These are phyloP conservation scores for Colletotrichum cuscutae DNA, from an alignment of 2,329 filamentous ascomycete genomes.

Conservation along the genomic window DNA sequence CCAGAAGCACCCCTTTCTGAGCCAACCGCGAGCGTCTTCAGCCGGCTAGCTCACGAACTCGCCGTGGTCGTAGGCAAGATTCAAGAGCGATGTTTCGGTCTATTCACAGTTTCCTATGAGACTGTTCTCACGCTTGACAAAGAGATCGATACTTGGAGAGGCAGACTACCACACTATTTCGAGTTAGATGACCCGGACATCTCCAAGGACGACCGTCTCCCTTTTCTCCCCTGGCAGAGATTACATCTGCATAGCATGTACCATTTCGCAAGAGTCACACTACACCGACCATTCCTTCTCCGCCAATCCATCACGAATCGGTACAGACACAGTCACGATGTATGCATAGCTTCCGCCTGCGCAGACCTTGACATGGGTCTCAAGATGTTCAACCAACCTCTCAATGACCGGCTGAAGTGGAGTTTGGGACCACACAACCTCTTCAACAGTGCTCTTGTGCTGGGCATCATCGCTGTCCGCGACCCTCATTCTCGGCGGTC, in stretches of 20 bases:
- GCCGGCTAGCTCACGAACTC: slow-evolving; percentile 44
- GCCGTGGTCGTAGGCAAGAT: slow-evolving; percentile 50
- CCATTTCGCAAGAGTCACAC: slow-evolving; percentile 51
- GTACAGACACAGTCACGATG: slow-evolving; percentile 50
- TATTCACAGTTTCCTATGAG: slow-evolving; percentile 49
- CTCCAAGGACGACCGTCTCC: slow-evolving; percentile 41
- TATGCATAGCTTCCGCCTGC: slow-evolving; percentile 52
- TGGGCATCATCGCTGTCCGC: slow-evolving; percentile 44
- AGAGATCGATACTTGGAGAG: slow-evolving; percentile 46
- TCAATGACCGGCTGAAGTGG: slow-evolving; percentile 47
- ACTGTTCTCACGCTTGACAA: slow-evolving; percentile 48
- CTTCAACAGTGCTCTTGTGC: slow-evolving; percentile 53
- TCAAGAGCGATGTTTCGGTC: slow-evolving; percentile 50
- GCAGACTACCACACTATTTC: slow-evolving; percentile 47
- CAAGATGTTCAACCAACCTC: slow-evolving; percentile 42
- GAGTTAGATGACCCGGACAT: slow-evolving; percentile 44
- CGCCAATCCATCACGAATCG: slow-evolving; percentile 51
- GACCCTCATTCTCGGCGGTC: slow-evolving; percentile 44
- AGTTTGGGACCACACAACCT: slow-evolving; percentile 49
- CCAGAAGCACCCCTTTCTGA: slow-evolving; percentile 41
- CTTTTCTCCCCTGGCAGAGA: slow-evolving; percentile 49
- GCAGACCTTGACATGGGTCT: slow-evolving; percentile 51
- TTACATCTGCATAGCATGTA: slow-evolving; percentile 51
- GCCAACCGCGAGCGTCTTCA: slow-evolving; percentile 47
- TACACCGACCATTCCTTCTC: slow-evolving; percentile 51